phyloP scores from a whole-genome alignment of 192 early-diverging fungal genomes.

The Linnemannia exigua region DNA sequence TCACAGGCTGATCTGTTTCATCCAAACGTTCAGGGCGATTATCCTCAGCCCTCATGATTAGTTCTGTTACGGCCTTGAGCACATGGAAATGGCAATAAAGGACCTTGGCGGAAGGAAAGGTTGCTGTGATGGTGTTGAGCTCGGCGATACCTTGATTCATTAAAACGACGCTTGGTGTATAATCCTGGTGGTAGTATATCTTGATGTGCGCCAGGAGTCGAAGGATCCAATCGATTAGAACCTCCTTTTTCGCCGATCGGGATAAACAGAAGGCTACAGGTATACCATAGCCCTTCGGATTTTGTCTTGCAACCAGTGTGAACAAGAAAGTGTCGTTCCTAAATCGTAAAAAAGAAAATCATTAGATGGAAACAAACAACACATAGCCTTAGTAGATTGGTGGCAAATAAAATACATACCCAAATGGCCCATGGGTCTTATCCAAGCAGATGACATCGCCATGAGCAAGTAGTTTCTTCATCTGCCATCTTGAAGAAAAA shows the following conservation, averaged over 20 bases:
- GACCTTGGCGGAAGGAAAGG: background rate
- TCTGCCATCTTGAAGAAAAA: background rate
- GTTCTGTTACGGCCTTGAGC: slow-evolving; percentile 5
- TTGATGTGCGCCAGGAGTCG: background rate
- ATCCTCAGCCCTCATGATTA: slow-evolving; percentile 2
- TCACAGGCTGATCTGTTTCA: background rate
- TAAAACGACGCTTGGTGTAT: background rate
- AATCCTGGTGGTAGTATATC: background rate
- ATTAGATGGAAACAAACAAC: background rate
- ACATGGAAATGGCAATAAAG: slow-evolving; percentile 10
- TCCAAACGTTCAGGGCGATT: background rate
- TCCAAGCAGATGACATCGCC: slow-evolving; percentile 3
- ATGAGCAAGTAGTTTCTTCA: slow-evolving; percentile 2
- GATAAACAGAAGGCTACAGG: slow-evolving; percentile 5
- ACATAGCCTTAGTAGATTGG: background rate
- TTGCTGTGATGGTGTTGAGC: background rate
- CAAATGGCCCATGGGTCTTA: background rate
- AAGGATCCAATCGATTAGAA: slow-evolving; percentile 1
- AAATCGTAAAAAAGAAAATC: background rate
- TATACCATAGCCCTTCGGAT: slow-evolving; percentile 1
- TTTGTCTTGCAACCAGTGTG: background rate
- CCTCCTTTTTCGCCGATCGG: background rate
- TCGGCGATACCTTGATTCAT: slow-evolving; percentile 10
- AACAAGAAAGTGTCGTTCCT: background rate
- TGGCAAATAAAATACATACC: background rate